Conservation (phyloP, 1,284 basidiomycete genomes). For the Leccinum fuscescens region DNA sequence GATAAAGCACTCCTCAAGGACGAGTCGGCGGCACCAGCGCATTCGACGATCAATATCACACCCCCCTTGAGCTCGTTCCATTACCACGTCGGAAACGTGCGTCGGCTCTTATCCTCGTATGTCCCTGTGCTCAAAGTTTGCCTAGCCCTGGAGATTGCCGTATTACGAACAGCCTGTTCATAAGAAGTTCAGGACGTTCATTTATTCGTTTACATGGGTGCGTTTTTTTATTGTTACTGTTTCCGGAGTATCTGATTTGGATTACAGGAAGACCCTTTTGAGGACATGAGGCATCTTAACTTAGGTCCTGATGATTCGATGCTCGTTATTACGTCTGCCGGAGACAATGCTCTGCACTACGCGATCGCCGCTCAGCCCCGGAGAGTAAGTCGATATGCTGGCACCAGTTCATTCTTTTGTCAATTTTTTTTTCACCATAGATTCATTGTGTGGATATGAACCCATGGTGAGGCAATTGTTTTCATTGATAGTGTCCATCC, state of each 20-base stretch:
- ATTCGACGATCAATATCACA: conserved; percentile 48
- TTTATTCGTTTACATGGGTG: conserved; percentile 68
- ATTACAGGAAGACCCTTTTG: conserved; percentile 68
- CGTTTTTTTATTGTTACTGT: background rate
- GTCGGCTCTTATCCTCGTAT: conserved; percentile 12
- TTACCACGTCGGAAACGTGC: conserved; percentile 63
- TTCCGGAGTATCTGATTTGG: conserved; percentile 8
- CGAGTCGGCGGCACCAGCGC: conserved; percentile 13
- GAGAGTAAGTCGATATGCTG: conserved; percentile 33
- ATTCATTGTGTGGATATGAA: conserved; percentile 80
- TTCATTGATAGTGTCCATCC: background rate
- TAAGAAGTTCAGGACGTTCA: conserved; percentile 75
- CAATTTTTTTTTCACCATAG: conserved; percentile 20
- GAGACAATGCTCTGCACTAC: conserved; percentile 83
- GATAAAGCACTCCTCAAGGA: conserved; percentile 39
- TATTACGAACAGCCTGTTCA: conserved; percentile 71
- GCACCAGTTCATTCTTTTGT: background rate
- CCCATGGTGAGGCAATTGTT: conserved; percentile 40
- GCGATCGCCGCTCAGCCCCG: conserved; percentile 65
- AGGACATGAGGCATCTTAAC: conserved; percentile 70
- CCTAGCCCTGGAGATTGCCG: conserved; percentile 69
- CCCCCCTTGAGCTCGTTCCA: conserved; percentile 73
- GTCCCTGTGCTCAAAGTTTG: background rate
- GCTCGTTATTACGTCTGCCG: conserved; percentile 77
- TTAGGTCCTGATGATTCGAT: conserved; percentile 66